phyloP scores from a whole-genome alignment of 805 yeast genomes.

The Nakazawaea pomicola region DNA sequence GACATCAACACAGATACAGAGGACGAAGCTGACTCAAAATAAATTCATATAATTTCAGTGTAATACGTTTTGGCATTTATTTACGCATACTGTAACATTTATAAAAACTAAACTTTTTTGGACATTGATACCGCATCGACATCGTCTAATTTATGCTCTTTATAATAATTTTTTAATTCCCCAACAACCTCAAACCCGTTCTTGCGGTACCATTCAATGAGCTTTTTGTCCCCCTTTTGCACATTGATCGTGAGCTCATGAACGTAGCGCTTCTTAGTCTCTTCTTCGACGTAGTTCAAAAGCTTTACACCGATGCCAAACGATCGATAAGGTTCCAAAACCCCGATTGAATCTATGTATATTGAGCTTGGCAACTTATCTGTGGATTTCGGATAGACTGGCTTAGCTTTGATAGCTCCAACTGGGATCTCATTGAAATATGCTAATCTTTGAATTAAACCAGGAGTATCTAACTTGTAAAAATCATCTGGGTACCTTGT shows the following conservation, averaged over 20 bases:
- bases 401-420: constrained; percentile 63
- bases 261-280: constrained; percentile 45
- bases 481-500: constrained; percentile 8
- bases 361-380: constrained; percentile 42
- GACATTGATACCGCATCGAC: constrained; percentile 34
- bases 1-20: constrained; percentile 65
- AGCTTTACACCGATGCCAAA: constrained; percentile 59
- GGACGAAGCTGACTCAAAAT: constrained; percentile 39
- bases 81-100: too few species aligned
- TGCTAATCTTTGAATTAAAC: constrained; percentile 1
- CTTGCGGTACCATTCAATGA: constrained; percentile 33
- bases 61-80: too few species aligned
- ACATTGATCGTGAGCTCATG: constrained; percentile 37
- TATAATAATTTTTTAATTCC: constrained; percentile 28
- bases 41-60: too few species aligned
- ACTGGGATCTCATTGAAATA: constrained; percentile 76
- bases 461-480: constrained; percentile 1
- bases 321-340: constrained; percentile 56
- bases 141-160: constrained; percentile 29
- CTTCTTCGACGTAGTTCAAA: constrained; percentile 49
- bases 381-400: constrained; percentile 38
- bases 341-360: constrained; percentile 65
- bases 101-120: constrained; percentile 24
- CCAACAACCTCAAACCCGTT: constrained; percentile 31
- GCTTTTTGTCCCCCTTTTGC: constrained; percentile 26